These are phyloP conservation scores for Penicillium hordei DNA, from an alignment of 2,329 filamentous ascomycete species.

Conservation along the genomic window DNA sequence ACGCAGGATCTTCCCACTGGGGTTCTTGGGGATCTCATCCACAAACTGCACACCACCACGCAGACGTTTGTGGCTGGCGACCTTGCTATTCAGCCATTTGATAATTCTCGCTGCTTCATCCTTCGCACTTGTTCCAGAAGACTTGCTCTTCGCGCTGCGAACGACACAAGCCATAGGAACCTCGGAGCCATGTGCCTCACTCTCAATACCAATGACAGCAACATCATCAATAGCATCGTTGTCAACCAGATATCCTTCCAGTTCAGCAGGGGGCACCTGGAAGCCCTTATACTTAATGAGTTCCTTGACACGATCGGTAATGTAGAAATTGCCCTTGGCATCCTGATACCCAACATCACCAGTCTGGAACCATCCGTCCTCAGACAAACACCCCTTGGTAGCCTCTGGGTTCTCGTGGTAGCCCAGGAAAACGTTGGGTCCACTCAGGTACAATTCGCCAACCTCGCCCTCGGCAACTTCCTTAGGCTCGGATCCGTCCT, in stretches of 20 bases:
- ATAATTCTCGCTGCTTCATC: conserved; percentile 50
- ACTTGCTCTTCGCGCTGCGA: conserved; percentile 44
- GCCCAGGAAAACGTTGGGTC: conserved; percentile 64
- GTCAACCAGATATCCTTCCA: conserved; percentile 56
- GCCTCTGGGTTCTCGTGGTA: conserved; percentile 61
- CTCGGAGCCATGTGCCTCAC: conserved; percentile 63
- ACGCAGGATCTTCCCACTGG: conserved; percentile 50
- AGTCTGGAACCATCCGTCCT: conserved; percentile 84
- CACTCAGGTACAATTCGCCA: conserved; percentile 68
- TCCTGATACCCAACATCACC: conserved; percentile 84
- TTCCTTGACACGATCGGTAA: conserved; percentile 79
- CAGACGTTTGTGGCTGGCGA: conserved; percentile 48
- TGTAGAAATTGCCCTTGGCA: conserved; percentile 76
- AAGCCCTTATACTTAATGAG: conserved; percentile 68
- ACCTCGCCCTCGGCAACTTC: conserved; percentile 64
- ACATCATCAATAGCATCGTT: conserved; percentile 57
- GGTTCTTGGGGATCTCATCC: conserved; percentile 49
- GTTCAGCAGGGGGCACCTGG: conserved; percentile 68
- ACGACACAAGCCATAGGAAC: conserved; percentile 68
- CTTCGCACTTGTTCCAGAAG: conserved; percentile 45
- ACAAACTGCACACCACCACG: conserved; percentile 49
- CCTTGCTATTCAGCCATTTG: conserved; percentile 44
- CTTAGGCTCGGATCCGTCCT: conserved; percentile 46
- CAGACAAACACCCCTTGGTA: conserved; percentile 56
- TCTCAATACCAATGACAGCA: conserved; percentile 63